Evolutionary conservation across 1,284 basidiomycete genomes (phyloP).

Genomic region (Ganoderma meredithae): DNA sequence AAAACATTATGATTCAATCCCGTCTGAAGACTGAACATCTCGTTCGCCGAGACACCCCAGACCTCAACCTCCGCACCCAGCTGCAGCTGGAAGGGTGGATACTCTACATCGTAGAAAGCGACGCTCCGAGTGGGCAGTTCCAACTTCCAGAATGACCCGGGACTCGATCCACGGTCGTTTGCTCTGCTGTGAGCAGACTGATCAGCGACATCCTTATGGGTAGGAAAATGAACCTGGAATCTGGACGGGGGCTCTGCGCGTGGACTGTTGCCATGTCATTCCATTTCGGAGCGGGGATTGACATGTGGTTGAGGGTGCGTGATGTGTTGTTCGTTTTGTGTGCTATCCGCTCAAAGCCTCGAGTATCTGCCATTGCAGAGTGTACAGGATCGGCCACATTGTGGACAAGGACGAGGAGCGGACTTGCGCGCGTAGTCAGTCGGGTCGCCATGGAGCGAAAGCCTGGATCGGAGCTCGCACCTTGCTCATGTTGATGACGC

Average conservation of each 20-base stretch:
- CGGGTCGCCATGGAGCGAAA: no score
- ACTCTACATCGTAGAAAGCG: constrained; percentile 33
- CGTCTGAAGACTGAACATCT: neutral
- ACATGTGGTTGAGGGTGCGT: constrained; percentile 19
- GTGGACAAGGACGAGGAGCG: no score
- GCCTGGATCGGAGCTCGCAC: no score
- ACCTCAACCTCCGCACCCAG: neutral
- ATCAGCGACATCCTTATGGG: neutral
- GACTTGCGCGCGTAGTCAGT: no score
- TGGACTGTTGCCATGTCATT: constrained; percentile 27
- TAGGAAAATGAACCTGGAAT: neutral
- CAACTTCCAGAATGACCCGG: constrained; percentile 38
- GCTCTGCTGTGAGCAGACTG: constrained; percentile 38
- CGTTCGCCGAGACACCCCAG: neutral
- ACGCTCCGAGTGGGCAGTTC: constrained; percentile 41
- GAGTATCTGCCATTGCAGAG: no score
- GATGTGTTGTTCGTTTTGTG: neutral
- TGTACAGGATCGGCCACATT: no score
- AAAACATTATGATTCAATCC: neutral
- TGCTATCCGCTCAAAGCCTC: neutral
- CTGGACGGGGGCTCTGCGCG: neutral
- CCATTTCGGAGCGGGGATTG: constrained; percentile 21
- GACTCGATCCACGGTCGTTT: constrained; percentile 33
- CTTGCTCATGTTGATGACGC: no score
- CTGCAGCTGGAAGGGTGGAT: neutral